Evolutionary conservation across 192 early-diverging fungal species (phyloP), one percentile per base, ranked within the genome.

Genomic region (Podila minutissima): DNA sequence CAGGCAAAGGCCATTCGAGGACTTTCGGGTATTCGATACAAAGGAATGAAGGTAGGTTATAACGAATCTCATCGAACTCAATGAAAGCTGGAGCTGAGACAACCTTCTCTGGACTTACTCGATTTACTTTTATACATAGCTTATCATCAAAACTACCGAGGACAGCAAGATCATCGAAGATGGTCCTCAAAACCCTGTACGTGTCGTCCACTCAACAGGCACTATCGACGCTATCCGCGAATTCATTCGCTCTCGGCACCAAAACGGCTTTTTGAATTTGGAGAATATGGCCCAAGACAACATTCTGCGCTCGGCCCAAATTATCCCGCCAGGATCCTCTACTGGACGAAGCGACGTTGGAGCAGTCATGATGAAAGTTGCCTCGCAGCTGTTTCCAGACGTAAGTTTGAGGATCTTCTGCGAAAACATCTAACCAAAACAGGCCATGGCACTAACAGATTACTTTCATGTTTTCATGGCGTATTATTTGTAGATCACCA

Each of bases 321-420:
- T 73, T 29, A 24, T 60, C 22, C 66, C 76, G 12, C 76, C 76
- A 24, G 76, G 76, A 29, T 29, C 46, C 5, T 57, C 7, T 8
- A 62, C 41, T n/a, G 62, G 62, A 11, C 59, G 62, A 20, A 50
- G 20, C n/a, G 76, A 81, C 35, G 62, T 68, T 60, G 76, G 70
- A 46, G 11, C 71, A 11, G 70, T 81, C 9, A 67, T 81, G 41
- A 72, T 81, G 66, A 81, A 73, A 19, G 71, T 62, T 12, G 76
- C 76, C 1, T 51, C 66, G 0, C 55, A 81, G 13, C 31, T 69
- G 9, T 81, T 72, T 59, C 76, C 76, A 33, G 66, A 81, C 8
- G 76, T 81, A 65, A 46, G 67, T 3, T 17, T 4, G 8, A 49
- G 3, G 29, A 28, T 4, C 1, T 57, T 15, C 51, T 32, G n/a